Base-by-base conservation (phyloP, 495 filamentous ascomycete genomes). In the Neurospora sp. region DNA sequence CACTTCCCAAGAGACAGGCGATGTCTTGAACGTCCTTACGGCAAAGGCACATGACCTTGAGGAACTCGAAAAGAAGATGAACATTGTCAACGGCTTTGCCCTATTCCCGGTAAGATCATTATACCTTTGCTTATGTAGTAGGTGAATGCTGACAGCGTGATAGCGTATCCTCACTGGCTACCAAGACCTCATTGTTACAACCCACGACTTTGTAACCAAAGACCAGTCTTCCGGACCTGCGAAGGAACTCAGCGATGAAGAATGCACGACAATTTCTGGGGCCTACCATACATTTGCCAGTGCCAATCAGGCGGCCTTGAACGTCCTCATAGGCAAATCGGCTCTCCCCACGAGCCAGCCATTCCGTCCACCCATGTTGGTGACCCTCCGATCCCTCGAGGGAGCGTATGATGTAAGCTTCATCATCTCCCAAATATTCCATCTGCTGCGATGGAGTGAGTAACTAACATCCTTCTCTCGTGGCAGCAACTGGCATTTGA, bases 311-410 rank as follows among this genome's bases (percentile, higher is more conserved):
- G 69, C 62, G 4, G 73, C 80, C 3, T 75, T 83, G 39, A 76
- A 78, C 72, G 76, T 78, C 54, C 17, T 82, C 21, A 80, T 80
- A 69, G 78, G 74, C 21, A 81, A 81, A 73, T 73, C 76, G 36
- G 11, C 4, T 4, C 9, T 39, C 10, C 10, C 3, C 2, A 39
- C 10, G 38, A 4, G 10, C 38, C 3, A 0, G 10, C 10, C 10
- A 39, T 39, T 4, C 38, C 38, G 11, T 11, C 10, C 3, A 39
- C 38, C 38, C 4, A 39, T 11, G 10, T 2, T 4, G 36, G 0
- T 0, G 36, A 0, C 31, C 39, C 74, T 82, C 31, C 39, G 73
- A 11, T 1, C 8, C 3, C 5, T 79, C 24, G 78, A 80, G 71
- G 10, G 9, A 7, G 66, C 76, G 3, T 74, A 81, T 69, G 76